These are phyloP conservation scores for Xylariaceae sp. DNA, from an alignment of 2,329 filamentous ascomycete species.

Conservation along the genomic window DNA sequence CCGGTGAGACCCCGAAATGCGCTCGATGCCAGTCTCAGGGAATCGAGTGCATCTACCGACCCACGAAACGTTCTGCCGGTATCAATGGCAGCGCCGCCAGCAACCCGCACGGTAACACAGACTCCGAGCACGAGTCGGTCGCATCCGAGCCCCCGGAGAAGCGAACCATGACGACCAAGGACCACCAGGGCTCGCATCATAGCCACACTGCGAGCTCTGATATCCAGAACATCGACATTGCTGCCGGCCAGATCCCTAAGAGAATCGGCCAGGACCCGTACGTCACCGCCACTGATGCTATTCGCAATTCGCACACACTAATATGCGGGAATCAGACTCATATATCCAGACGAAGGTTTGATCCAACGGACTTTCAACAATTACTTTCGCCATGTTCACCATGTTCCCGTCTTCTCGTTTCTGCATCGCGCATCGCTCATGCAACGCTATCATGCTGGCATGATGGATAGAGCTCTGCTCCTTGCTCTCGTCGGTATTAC, in stretches of 20 bases:
- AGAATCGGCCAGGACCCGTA: constrained; percentile 26
- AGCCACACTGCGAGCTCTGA: constrained; percentile 28
- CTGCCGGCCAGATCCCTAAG: constrained; percentile 17
- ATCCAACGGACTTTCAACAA: constrained; percentile 50
- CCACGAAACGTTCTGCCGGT: constrained; percentile 31
- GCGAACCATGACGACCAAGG: constrained; percentile 28
- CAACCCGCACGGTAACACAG: constrained; percentile 26
- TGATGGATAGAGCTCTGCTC: constrained; percentile 50
- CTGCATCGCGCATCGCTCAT: constrained; percentile 55
- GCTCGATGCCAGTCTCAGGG: constrained; percentile 48
- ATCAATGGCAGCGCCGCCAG: constrained; percentile 21
- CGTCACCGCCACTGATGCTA: constrained; percentile 18
- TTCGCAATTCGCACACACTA: constrained; percentile 19
- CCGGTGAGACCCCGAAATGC: constrained; percentile 51
- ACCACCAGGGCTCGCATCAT: constrained; percentile 32
- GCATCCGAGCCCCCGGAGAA: constrained; percentile 33
- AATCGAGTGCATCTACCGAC: constrained; percentile 51
- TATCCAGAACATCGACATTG: constrained; percentile 20
- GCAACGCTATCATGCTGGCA: constrained; percentile 53
- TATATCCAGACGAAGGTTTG: constrained; percentile 41
- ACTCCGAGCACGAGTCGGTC: constrained; percentile 33
- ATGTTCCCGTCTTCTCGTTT: constrained; percentile 55
- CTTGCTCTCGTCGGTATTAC: constrained; percentile 53
- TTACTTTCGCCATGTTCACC: constrained; percentile 55
- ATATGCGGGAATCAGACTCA: constrained; percentile 36